phyloP scores from a whole-genome alignment of 2,329 filamentous ascomycete genomes.

The Penicillium sp. region DNA sequence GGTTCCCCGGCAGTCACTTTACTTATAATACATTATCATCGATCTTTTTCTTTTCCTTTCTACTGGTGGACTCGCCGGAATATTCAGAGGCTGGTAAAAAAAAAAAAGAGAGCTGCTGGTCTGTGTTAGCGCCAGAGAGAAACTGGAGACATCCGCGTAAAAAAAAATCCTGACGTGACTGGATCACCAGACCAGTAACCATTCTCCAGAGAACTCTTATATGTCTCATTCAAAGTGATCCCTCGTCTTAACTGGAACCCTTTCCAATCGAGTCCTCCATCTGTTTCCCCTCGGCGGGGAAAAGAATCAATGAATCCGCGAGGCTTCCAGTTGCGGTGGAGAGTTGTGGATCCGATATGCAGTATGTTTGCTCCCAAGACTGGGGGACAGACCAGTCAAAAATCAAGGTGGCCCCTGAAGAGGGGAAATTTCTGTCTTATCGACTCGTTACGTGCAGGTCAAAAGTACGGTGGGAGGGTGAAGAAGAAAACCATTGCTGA shows the following conservation, averaged over 20 bases:
- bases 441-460: neutral
- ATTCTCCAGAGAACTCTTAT: neutral
- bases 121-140: slow-evolving; percentile 35
- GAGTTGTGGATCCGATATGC: slow-evolving; percentile 31
- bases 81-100: slow-evolving; percentile 40
- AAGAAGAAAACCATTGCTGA: neutral
- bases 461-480: neutral
- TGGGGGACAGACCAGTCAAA: slow-evolving; percentile 1
- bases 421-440: slow-evolving; percentile 5
- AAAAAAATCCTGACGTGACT: slow-evolving; percentile 17
- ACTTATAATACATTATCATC: slow-evolving; percentile 17
- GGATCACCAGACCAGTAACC: neutral
- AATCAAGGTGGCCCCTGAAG: slow-evolving; percentile 4
- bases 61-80: slow-evolving; percentile 25
- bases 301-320: neutral
- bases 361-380: slow-evolving; percentile 26
- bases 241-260: neutral
- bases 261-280: neutral
- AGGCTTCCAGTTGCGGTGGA: slow-evolving; percentile 21
- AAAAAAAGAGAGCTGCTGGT: slow-evolving; percentile 29
- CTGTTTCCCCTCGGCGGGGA: neutral
- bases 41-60: slow-evolving; percentile 17
- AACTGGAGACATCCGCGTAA: slow-evolving; percentile 31
- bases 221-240: too few relatives aligned
- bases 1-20: slow-evolving; percentile 5